Percentiles rank a stretch among this genome's conserved stretches.
These are phyloP conservation scores for Liquidambar formosana DNA, from an alignment of 164 flowering plant species.

Conservation along the genomic window DNA sequence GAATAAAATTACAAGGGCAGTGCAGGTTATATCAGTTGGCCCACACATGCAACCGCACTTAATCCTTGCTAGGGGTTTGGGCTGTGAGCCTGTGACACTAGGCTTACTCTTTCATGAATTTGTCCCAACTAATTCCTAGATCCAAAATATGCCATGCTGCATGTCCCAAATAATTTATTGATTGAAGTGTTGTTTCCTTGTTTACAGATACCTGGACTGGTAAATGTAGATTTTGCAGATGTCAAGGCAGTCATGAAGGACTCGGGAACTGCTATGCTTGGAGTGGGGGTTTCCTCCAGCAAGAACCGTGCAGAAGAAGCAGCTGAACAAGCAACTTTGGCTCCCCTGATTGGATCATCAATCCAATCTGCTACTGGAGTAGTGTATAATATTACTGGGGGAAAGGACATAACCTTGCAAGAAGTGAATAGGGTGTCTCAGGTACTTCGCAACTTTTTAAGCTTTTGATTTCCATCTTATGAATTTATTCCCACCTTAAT, in stretches of 20 bases:
- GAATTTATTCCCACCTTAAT: neutral
- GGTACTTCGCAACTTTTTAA: constrained; percentile 39
- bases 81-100: no score
- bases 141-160: no score
- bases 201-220: constrained; percentile 96
- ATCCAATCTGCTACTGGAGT: constrained; percentile 97
- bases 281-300: constrained; percentile 97
- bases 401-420: constrained; percentile 97
- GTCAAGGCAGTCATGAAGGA: constrained; percentile 98
- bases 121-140: no score
- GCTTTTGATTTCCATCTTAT: neutral
- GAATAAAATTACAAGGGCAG: no score
- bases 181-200: neutral
- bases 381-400: constrained; percentile 96
- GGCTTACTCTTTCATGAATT: no score
- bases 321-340: constrained; percentile 96
- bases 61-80: no score
- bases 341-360: constrained; percentile 92
- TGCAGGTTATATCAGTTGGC: no score
- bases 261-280: constrained; percentile 99
- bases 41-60: no score
- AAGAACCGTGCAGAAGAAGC: constrained; percentile 99
- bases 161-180: neutral
- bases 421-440: constrained; percentile 98
- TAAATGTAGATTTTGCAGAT: constrained; percentile 99